Evolutionary conservation across 192 early-diverging fungal species (phyloP), one percentile per base, ranked within the genome.

Genomic region (Backusella parvicylindrica): DNA sequence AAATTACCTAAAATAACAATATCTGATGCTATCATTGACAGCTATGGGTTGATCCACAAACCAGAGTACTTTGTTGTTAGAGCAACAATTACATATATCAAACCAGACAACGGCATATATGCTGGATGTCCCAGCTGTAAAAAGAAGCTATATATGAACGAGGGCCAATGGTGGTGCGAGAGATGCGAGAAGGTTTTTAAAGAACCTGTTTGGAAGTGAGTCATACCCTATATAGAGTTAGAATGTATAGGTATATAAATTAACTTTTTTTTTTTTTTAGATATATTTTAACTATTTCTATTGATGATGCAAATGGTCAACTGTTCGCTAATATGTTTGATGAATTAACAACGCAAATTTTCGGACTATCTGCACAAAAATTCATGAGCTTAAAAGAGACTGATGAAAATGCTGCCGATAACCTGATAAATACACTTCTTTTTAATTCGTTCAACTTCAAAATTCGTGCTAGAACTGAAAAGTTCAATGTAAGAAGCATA

Each of bases 111-210:
- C 77, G 79, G 91, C 64, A 84, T 81, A 43, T 99, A 99, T 73
- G 92, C 98, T 13, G 94, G 92, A 6, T 99, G 98, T 78, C 92
- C 91, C 8, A 82, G 78, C 3, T 99, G 98, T 85, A 93, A 89
- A 81, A 99, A 98, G 80, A 99, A 98, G 88, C 88, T 96, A 33
- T 87, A 76, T 4, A 87, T 94, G 40, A 88, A 91, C 35, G 80
- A 75, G 6, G 83, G 81, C 38, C 82, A 84, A 26, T 99, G 96
- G 96, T 76, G 94, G 56, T 99, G 98, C 77, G 96, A 97, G 71
- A 96, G 95, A 77, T 98, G 96, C 79, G 81, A 93, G 68, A 85
- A 85, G 68, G 77, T 84, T 3, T 92, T 83, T 77, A 83, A 89
- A 13, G 83, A 78, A 6, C 96, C 96, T 11, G 83, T 90, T 9